Base-by-base conservation (phyloP, 768 basidiomycete genomes). In the Mycena amicta region DNA sequence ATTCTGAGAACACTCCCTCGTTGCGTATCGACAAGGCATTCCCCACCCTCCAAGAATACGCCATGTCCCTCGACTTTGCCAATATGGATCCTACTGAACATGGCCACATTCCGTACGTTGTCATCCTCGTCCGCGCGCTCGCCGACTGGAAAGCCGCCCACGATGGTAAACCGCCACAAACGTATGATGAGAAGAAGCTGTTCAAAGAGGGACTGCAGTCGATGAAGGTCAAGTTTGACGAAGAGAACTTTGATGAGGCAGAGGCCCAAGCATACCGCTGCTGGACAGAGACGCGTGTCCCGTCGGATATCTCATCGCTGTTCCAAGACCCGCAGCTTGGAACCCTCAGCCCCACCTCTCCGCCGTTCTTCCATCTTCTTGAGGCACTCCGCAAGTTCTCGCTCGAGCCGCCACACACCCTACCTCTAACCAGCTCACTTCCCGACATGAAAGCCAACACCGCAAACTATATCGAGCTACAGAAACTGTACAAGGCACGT, bases 391-490 rank as follows among this genome's bases (percentile, higher is more conserved):
- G 83, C 33, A 71, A 78, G 54, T 98, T 91, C 70, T 76, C 80
- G 22, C 79, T 81, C 29, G 75, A 83, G 50, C 74, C 81, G 47
- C 77, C 80, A 4, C 75, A 87, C 52, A 83, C 85, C 0, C 82
- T 97, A 3, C 97, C 96, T 0, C 77, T 97, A n/a, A 88, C 88
- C 3, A 84, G 90, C 46, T 83, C 92, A 0, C 80, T 98, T 11
- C 96, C 96, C 0, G 96, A 99, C 74, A 98, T 99, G 93, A 95
- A 95, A 69, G 87, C 95, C 18, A 89, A 89, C 68, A 97, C 97
- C 4, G 69, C 76, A 22, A 81, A 82, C 54, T 98, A 98, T 69
- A 87, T 97, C 49, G 80, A 84, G 18, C 80, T 99, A 13, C 95
- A 98, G 69, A 86, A 80, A 40, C 70, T 98, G 57, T 99, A 95